Evolutionary conservation across 805 yeast genomes (phyloP), one percentile per base, ranked within the genome.

Genomic region (Candida railenensis): DNA sequence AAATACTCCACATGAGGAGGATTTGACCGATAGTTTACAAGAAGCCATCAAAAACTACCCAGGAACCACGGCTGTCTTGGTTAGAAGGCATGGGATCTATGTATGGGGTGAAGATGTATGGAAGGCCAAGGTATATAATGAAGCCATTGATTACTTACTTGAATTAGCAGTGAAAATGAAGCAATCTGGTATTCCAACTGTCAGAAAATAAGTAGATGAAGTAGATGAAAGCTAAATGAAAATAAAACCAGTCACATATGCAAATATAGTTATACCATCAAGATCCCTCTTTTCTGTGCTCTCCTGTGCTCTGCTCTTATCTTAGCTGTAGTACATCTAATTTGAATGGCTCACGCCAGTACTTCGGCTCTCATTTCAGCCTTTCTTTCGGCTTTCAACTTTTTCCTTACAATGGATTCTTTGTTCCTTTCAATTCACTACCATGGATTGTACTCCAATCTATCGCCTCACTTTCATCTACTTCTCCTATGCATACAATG

Each of bases 51-150:
- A 55, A n/a, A 71, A 76, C 14, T 85, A 89, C 56, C 97, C 97
- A 1, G 74, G 80, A 0, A 70, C 96, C 3, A 80, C 90, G 2
- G 97, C 97, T 0, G 89, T 92, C 1, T 71, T 92, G 44, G 97
- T 92, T 4, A 80, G 96, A 65, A 76, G 97, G 58, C 98, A 92
- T 60, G 98, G 98, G 0, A 84, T 92, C 39, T 92, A 85, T 61
- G 96, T 90, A n/a, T 92, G 97, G 97, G 97, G 97, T 20, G 89
- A 85, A 55, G 81, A 78, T 21, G 87, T 89, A 11, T 87, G 95
- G 87, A 89, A 91, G 66, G 97, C 97, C 42, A 92, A 92, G 66
- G 79, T 92, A 12, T 86, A 87, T 63, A 90, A 90, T 61, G 98
- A 92, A 66, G 96, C 97, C 15, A 81, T 92, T 49, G 97, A 92